Evolutionary conservation across 768 basidiomycete genomes (phyloP), one percentile per base, ranked within the genome.

Genomic region (Leucocoprinus birnbaumii): DNA sequence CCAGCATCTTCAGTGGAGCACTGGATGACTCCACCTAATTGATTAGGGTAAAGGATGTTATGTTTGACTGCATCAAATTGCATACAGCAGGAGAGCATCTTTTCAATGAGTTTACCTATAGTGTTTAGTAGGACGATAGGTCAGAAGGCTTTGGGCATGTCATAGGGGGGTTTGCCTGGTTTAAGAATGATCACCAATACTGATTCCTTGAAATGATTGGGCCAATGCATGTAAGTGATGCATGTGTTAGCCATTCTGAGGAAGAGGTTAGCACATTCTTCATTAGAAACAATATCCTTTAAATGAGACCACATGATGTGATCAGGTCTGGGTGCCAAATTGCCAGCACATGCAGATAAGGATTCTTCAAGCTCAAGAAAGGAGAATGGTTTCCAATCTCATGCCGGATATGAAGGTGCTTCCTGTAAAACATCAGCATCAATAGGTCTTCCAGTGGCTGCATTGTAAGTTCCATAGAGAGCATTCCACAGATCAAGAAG

Each of bases 151-250:
- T 48, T 47, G 3, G 27, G 53, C 1, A 11, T 42, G 8, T 18
- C 34, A n/a, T 55, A 55, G 19, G 35, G 31, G 2, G 38, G 49
- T 49, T 59, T 59, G 2, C 37, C 42, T 9, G 58, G 58, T 27
- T 58, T 62, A 7, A 43, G 49, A 35, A 62, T 59, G 26, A 60
- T 59, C n/a, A 62, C 58, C n/a, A 44, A 62, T 0, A 45, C 10
- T 3, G 53, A 59, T 3, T 56, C 51, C 46, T 62, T 62, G 46
- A 59, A 59, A 42, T 46, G 14, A 11, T 7, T 25, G 2, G 45
- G 45, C 45, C 22, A 46, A n/a, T 26, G 8, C 19, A 22, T 2
- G 26, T 3, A 14, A 5, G 14, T 16, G n/a, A 56, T 11, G 38
- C 55, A 56, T 9, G 19, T 22, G 31, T 56, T 42, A 3, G 35